Evolutionary conservation across 768 basidiomycete species (phyloP).

Genomic region (Sarcodon sp.): DNA sequence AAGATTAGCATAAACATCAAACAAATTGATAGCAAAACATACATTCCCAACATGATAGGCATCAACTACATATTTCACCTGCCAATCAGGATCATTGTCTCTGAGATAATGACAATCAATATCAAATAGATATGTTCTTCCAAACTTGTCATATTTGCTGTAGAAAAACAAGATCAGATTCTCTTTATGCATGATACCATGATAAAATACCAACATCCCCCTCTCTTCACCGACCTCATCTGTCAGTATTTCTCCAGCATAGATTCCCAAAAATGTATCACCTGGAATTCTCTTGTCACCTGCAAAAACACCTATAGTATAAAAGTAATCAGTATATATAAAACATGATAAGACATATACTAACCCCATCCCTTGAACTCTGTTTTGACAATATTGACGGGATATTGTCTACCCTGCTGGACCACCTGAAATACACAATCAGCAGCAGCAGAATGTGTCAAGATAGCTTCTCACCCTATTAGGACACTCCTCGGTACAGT

Average conservation of each 20-base stretch:
- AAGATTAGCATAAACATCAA: conserved; percentile 1
- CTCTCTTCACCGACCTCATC: conserved; percentile 55
- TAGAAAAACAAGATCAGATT: conserved; percentile 1
- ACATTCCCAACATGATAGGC: conserved; percentile 86
- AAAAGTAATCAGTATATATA: background rate
- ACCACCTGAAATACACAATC: conserved; percentile 43
- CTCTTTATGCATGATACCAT: background rate
- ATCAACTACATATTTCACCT: conserved; percentile 52
- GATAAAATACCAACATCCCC: conserved; percentile 37
- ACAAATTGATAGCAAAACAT: conserved; percentile 16
- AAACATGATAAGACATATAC: conserved; percentile 7
- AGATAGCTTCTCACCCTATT: conserved; percentile 49
- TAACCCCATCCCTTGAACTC: conserved; percentile 76
- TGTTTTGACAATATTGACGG: conserved; percentile 59
- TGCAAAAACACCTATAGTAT: conserved; percentile 52
- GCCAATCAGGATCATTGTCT: conserved; percentile 17
- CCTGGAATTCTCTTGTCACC: conserved; percentile 46
- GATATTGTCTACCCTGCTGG: conserved; percentile 59
- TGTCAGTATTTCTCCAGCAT: conserved; percentile 72
- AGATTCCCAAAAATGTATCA: conserved; percentile 72
- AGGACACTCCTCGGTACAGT: conserved; percentile 67
- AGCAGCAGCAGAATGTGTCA: background rate
- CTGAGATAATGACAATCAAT: conserved; percentile 65
- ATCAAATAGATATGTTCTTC: conserved; percentile 72
- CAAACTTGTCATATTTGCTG: conserved; percentile 65